phyloP scores from a whole-genome alignment of 176 grass and related monocot species.

The Oryza coarctata region DNA sequence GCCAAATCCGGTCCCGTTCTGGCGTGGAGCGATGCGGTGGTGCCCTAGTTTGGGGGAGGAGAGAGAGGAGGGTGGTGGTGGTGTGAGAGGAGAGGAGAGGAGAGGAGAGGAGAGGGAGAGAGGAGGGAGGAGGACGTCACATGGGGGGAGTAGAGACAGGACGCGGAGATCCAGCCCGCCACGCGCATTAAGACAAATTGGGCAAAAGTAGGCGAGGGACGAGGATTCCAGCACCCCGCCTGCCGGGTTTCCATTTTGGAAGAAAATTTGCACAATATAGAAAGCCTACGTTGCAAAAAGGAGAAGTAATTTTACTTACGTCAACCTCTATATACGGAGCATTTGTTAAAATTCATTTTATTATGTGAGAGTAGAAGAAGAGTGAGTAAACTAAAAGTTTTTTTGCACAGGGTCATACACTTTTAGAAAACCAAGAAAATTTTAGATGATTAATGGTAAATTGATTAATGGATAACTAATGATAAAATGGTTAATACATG shows the following conservation, averaged over 20 bases:
- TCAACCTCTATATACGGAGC: too few species aligned
- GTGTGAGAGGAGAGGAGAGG: background rate
- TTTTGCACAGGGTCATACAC: too few species aligned
- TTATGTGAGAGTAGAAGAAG: too few species aligned
- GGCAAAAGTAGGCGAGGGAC: conserved; percentile 21
- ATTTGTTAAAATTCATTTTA: too few species aligned
- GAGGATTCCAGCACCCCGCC: background rate
- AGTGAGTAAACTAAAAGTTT: too few species aligned
- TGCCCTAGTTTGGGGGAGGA: conserved; percentile 11
- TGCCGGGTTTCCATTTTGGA: background rate
- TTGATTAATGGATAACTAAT: too few species aligned
- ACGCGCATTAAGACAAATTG: conserved; percentile 47
- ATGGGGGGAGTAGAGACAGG: conserved; percentile 25
- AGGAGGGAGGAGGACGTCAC: conserved; percentile 19
- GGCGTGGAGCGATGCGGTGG: conserved; percentile 11
- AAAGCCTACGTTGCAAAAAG: too few species aligned
- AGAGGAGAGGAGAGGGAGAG: background rate
- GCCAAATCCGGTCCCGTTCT: conserved; percentile 22
- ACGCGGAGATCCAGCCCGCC: conserved; percentile 59
- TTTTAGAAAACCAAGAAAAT: too few species aligned
- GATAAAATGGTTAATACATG: too few species aligned
- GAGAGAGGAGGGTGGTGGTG: conserved; percentile 11
- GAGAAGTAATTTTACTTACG: too few species aligned
- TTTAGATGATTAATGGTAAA: too few species aligned
- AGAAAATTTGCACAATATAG: background rate